phyloP scores from a whole-genome alignment of 345 rosid species.

The Alliaria petiolata region DNA sequence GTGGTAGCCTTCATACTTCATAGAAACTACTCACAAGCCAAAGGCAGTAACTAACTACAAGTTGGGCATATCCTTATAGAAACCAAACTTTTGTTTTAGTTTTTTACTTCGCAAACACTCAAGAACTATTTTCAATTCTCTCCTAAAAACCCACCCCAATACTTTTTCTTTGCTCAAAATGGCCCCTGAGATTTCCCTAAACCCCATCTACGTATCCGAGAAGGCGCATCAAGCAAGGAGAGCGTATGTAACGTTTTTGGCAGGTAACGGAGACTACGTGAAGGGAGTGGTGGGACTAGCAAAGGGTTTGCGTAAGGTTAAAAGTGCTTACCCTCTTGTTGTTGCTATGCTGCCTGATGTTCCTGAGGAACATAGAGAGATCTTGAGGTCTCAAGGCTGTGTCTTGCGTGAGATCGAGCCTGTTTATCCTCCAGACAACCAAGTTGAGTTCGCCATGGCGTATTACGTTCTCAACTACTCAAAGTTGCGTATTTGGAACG shows the following conservation, averaged over 20 bases:
- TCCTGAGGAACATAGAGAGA: constrained; percentile 65
- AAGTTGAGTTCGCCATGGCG: constrained; percentile 68
- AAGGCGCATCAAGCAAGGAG: constrained; percentile 36
- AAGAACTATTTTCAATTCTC: neutral
- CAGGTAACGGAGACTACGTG: constrained; percentile 69
- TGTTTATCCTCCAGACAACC: constrained; percentile 64
- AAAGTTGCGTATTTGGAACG: constrained; percentile 85
- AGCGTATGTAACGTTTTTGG: constrained; percentile 70
- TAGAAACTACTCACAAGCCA: constrained; percentile 10
- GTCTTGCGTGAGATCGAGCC: constrained; percentile 63
- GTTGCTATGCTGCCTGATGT: constrained; percentile 87
- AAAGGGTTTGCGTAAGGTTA: constrained; percentile 68
- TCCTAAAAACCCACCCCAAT: neutral
- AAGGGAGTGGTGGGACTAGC: constrained; percentile 80
- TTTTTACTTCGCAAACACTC: constrained; percentile 27
- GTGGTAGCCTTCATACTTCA: neutral
- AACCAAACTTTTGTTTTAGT: neutral
- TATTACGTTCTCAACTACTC: constrained; percentile 83
- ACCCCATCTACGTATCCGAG: constrained; percentile 25
- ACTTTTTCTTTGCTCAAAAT: constrained; percentile 14
- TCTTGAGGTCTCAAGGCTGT: constrained; percentile 66
- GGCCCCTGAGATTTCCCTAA: constrained; percentile 46
- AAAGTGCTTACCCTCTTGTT: constrained; percentile 61
- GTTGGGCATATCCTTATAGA: neutral
- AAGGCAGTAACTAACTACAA: constrained; percentile 2